These are phyloP conservation scores for Tricholoma furcatifolium DNA, from an alignment of 768 basidiomycete genomes.

Conservation along the genomic window DNA sequence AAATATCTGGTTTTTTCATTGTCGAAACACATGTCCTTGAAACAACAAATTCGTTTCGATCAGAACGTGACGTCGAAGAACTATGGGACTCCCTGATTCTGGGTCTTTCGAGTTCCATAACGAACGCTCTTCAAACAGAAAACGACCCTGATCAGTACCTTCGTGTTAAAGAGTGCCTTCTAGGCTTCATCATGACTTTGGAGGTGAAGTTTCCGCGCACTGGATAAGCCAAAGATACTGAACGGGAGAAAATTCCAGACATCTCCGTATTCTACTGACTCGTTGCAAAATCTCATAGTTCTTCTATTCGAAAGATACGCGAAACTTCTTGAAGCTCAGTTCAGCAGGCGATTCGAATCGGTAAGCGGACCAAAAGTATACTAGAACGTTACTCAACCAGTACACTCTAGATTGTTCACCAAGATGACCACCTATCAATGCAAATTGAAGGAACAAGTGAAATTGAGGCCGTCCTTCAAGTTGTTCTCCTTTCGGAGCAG, in stretches of 20 bases:
- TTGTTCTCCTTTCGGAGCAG: constrained; percentile 76
- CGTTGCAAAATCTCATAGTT: constrained; percentile 82
- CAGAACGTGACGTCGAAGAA: constrained; percentile 87
- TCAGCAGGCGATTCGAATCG: constrained; percentile 75
- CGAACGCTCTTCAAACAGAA: constrained; percentile 68
- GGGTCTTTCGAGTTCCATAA: constrained; percentile 71
- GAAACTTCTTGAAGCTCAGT: constrained; percentile 76
- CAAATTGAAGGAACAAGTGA: constrained; percentile 59
- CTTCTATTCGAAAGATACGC: constrained; percentile 90
- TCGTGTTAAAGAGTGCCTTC: constrained; percentile 77
- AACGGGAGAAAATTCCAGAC: constrained; percentile 44
- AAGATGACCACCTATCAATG: constrained; percentile 93
- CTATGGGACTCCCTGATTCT: constrained; percentile 88
- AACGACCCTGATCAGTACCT: constrained; percentile 81
- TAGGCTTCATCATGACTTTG: constrained; percentile 87
- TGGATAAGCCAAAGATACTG: background rate
- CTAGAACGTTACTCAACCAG: background rate
- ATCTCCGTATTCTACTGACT: constrained; percentile 81
- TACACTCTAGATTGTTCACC: constrained; percentile 62
- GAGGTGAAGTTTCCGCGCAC: constrained; percentile 54
- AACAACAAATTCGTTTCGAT: constrained; percentile 88
- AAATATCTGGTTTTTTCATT: constrained; percentile 97
- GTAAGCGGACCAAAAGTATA: constrained; percentile 39
- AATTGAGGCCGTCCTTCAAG: constrained; percentile 69
- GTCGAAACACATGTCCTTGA: constrained; percentile 91